Conservation (phyloP, 371 early-diverging fungal species). For the Cokeromyces recurvatus region DNA sequence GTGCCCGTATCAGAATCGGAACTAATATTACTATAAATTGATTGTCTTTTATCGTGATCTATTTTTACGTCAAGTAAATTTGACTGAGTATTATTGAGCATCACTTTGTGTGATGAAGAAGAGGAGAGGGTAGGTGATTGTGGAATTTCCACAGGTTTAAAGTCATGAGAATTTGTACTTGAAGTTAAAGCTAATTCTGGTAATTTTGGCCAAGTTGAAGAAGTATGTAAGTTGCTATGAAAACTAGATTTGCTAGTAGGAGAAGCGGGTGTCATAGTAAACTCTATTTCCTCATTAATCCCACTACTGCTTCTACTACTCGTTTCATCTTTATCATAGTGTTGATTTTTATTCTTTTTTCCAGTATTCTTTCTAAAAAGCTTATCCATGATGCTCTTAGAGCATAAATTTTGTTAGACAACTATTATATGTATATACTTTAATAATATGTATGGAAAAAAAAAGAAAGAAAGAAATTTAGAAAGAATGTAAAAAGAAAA, state of each 20-base stretch:
- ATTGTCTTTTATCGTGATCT: neutral
- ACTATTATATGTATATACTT: too few relatives aligned
- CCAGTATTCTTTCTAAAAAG: neutral
- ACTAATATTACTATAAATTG: neutral
- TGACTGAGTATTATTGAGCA: neutral
- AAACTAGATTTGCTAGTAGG: neutral
- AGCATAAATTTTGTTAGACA: too few relatives aligned
- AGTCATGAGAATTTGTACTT: neutral
- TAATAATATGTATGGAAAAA: too few relatives aligned
- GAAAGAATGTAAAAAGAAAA: too few relatives aligned
- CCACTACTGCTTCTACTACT: too few relatives aligned
- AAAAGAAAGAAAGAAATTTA: too few relatives aligned
- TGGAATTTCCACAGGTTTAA: neutral
- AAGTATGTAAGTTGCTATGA: neutral
- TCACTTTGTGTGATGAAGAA: neutral
- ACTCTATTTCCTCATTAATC: too few relatives aligned
- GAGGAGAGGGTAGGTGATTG: neutral
- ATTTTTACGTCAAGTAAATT: neutral
- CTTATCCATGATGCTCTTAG: neutral
- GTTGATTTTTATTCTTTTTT: too few relatives aligned
- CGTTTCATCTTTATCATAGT: too few relatives aligned
- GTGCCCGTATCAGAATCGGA: neutral
- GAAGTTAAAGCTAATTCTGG: constrained; percentile 13
- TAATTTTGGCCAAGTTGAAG: constrained; percentile 7
- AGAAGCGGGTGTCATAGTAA: too few relatives aligned